Conservation (phyloP, 495 filamentous ascomycete genomes). For the Pseudoneurospora amorphoporcata region DNA sequence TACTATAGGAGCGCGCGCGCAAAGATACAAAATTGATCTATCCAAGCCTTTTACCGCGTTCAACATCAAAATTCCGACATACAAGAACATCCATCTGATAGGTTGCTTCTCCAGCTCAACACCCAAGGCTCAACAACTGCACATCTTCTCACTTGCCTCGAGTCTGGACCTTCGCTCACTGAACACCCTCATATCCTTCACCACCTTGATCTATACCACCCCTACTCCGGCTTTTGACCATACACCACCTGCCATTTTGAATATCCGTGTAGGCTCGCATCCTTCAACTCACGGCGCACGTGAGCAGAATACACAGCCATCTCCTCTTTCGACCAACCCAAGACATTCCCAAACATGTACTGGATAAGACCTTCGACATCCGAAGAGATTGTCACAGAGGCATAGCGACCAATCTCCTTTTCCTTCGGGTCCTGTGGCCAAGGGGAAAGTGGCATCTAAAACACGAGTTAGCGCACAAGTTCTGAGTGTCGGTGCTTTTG, state of each 20-base stretch:
- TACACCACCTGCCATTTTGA: not conserved
- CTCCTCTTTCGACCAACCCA: constrained; percentile 43
- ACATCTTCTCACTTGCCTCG: not conserved
- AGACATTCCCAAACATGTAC: constrained; percentile 39
- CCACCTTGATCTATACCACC: not conserved
- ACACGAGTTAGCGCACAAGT: not conserved
- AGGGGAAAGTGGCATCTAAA: constrained; percentile 43
- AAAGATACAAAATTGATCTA: not conserved
- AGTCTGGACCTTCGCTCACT: not conserved
- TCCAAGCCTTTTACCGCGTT: not conserved
- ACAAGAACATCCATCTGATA: not conserved
- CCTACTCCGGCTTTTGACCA: not conserved
- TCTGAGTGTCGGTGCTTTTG: not conserved
- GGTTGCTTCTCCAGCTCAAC: not conserved
- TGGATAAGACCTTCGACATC: constrained; percentile 34
- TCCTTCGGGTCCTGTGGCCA: constrained; percentile 48
- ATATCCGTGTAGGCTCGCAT: constrained; percentile 36
- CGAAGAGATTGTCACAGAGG: constrained; percentile 29
- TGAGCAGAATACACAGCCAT: constrained; percentile 45
- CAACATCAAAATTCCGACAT: not conserved
- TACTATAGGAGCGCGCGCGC: not conserved
- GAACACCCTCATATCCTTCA: not conserved
- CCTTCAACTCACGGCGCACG: constrained; percentile 43
- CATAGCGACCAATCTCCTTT: constrained; percentile 38
- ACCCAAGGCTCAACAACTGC: not conserved